A percentile compares a stretch with the other conserved stretches of the same genome.
phyloP scores from a whole-genome alignment of 208 protist species.

The Trypanosoma cruzi region DNA sequence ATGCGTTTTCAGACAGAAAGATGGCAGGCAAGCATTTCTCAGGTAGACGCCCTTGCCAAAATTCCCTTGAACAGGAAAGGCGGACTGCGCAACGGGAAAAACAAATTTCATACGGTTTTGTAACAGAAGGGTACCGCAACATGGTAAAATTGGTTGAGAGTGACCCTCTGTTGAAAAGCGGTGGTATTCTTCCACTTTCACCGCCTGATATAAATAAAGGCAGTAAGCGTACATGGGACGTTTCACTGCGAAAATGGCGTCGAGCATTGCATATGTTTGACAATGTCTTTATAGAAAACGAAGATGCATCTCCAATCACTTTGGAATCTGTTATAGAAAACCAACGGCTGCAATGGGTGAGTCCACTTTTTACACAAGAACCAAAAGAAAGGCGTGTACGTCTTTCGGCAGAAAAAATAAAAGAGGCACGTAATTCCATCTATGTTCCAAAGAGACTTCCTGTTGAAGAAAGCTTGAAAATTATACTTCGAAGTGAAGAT shows the following conservation, averaged over 20 bases:
- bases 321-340: slow-evolving; percentile 55
- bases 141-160: slow-evolving; percentile 78
- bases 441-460: slow-evolving; percentile 64
- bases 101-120: slow-evolving; percentile 75
- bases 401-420: slow-evolving; percentile 46
- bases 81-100: slow-evolving; percentile 76
- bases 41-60: slow-evolving; percentile 23
- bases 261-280: slow-evolving; percentile 91
- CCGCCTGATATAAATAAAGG: slow-evolving; percentile 54
- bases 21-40: neutral
- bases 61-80: slow-evolving; percentile 72
- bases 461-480: slow-evolving; percentile 66
- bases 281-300: slow-evolving; percentile 81
- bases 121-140: slow-evolving; percentile 80
- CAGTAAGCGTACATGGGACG: slow-evolving; percentile 87
- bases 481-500: slow-evolving; percentile 62
- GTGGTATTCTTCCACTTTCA: slow-evolving; percentile 71
- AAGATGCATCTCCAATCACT: slow-evolving; percentile 41
- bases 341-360: slow-evolving; percentile 83
- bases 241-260: slow-evolving; percentile 85
- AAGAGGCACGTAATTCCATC: slow-evolving; percentile 32
- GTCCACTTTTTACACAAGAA: slow-evolving; percentile 36
- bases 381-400: slow-evolving; percentile 43
- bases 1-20: slow-evolving; percentile 11
- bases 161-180: slow-evolving; percentile 73